Evolutionary conservation across 768 basidiomycete genomes (phyloP), one percentile per base, ranked within the genome.

Genomic region (Bullera alba): DNA sequence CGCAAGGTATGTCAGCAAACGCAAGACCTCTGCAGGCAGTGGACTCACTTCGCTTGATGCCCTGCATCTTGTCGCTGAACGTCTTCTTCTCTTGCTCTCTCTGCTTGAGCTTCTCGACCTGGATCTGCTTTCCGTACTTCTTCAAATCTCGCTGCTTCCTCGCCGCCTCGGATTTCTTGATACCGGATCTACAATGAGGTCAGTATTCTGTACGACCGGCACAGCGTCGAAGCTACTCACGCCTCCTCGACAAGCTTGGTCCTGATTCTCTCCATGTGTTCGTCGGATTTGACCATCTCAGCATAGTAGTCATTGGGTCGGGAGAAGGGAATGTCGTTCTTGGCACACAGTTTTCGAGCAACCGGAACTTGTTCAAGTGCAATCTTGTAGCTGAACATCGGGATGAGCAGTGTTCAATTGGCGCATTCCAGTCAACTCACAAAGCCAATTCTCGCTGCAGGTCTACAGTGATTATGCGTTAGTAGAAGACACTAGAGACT

Each of bases 81-180:
- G 89, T 87, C 76, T 92, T 95, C 79, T 91, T 92, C 50, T 82
- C 80, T 66, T 77, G 79, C 72, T 91, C 85, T 38, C 93, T 77
- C 76, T 93, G 88, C 71, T 89, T 87, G 58, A 88, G 77, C 73
- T 91, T 91, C 76, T 96, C 92, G 30, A 87, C 74, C 74, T 99
- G 95, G 10, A 97, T 89, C 73, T 96, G 88, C 73, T 97, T 99
- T 22, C 93, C 93, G 65, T 88, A 95, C 77, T 96, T 97, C 78
- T 97, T 96, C 48, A 89, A 85, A 64, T 95, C 86, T 39, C 95
- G 79, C 72, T 96, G 87, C 61, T 83, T 85, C 58, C 86, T 81
- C 65, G 89, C 91, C 48, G 89, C 86, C 67, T 97, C 93, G 52
- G 85, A 80, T 72, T 86, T 87, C 72, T 95, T 91, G 60, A 97